Conservation (phyloP, 1,284 basidiomycete genomes). For the Vanrija sp. region DNA sequence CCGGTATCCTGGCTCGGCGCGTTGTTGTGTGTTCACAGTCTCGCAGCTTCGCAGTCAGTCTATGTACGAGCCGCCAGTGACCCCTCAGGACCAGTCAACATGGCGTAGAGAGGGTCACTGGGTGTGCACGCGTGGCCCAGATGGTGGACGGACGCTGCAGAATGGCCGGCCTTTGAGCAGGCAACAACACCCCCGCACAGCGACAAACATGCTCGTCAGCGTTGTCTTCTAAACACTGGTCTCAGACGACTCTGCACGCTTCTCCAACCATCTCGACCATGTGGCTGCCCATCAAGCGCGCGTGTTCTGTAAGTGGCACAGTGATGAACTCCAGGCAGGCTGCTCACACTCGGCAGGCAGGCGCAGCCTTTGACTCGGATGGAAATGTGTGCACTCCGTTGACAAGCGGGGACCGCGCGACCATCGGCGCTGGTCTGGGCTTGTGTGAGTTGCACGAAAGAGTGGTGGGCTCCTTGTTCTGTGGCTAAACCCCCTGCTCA, state of each 20-base stretch:
- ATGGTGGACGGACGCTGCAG: no score
- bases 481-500: not conserved
- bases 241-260: not conserved
- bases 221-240: not conserved
- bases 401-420: conserved; percentile 21
- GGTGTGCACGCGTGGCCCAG: no score
- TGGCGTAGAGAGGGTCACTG: no score
- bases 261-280: not conserved
- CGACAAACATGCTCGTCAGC: not conserved
- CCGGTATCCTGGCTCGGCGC: no score
- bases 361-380: conserved; percentile 27
- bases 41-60: no score
- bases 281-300: not conserved
- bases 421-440: conserved; percentile 19
- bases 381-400: conserved; percentile 27
- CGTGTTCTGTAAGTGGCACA: not conserved
- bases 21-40: no score
- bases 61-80: no score
- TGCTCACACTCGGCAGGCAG: conserved; percentile 16
- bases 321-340: not conserved
- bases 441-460: conserved; percentile 20
- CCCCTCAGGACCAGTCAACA: no score
- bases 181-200: not conserved
- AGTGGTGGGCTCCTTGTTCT: no score
- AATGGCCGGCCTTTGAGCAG: no score